These are phyloP conservation scores for Myriosclerotinia scirpicola DNA, from an alignment of 2,329 filamentous ascomycete species.

Conservation along the genomic window DNA sequence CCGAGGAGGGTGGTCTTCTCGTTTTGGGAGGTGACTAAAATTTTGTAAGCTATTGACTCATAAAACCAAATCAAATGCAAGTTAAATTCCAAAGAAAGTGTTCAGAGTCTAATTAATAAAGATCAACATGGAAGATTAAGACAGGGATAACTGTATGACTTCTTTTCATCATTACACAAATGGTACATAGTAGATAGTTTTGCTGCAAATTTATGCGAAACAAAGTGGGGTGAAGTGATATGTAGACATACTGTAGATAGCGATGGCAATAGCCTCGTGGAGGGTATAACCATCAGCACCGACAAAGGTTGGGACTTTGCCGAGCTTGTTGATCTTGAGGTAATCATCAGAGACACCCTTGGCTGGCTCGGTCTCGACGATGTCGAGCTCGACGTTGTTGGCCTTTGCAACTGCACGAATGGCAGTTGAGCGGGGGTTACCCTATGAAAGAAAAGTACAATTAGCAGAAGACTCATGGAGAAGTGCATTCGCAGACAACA, in stretches of 20 bases:
- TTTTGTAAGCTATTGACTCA: conserved; percentile 31
- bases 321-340: conserved; percentile 79
- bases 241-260: conserved; percentile 85
- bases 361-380: conserved; percentile 68
- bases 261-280: conserved; percentile 88
- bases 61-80: conserved; percentile 25
- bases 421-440: conserved; percentile 84
- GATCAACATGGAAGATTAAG: conserved; percentile 89
- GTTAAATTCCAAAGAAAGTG: conserved; percentile 39
- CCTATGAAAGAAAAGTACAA: conserved; percentile 52
- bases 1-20: conserved; percentile 99
- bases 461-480: conserved; percentile 7
- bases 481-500: background rate
- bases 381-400: conserved; percentile 89
- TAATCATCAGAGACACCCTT: conserved; percentile 73
- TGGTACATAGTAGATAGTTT: conserved; percentile 8
- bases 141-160: conserved; percentile 97
- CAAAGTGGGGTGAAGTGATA: conserved; percentile 13
- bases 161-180: conserved; percentile 46
- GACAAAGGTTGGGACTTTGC: conserved; percentile 90
- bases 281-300: conserved; percentile 89
- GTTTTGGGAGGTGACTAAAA: conserved; percentile 92
- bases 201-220: conserved; percentile 24
- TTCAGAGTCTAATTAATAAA: conserved; percentile 76
- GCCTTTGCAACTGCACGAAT: conserved; percentile 95